A percentile compares a stretch with the other conserved stretches of the same genome.
phyloP scores from a whole-genome alignment of 371 early-diverging fungal genomes.

The Apophysomyces ossiformis region DNA sequence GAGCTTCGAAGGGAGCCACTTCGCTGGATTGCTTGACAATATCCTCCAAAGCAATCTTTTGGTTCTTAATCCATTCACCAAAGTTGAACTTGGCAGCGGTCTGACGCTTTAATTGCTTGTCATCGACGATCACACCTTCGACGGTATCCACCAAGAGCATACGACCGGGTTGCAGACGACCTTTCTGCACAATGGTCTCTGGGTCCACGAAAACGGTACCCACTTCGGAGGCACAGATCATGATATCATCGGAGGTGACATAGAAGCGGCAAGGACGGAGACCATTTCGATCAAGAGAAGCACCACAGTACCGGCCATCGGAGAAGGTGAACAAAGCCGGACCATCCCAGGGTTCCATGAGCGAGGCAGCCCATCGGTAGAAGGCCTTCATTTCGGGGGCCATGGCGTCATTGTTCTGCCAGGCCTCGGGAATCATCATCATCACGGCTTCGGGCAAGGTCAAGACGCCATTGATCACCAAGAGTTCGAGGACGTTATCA shows the following conservation, averaged over 20 bases:
- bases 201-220: conserved; percentile 88
- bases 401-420: conserved; percentile 90
- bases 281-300: conserved; percentile 95
- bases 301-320: conserved; percentile 96
- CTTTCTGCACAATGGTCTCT: conserved; percentile 83
- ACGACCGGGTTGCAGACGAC: conserved; percentile 94
- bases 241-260: conserved; percentile 86
- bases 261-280: conserved; percentile 97
- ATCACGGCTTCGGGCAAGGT: conserved; percentile 95
- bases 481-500: conserved; percentile 94
- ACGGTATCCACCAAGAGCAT: conserved; percentile 96
- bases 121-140: conserved; percentile 90
- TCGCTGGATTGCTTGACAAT: conserved; percentile 41
- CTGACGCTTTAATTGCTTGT: conserved; percentile 82
- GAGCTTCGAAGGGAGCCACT: conserved; percentile 22
- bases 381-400: conserved; percentile 88
- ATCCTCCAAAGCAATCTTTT: conserved; percentile 75
- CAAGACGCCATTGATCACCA: conserved; percentile 89
- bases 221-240: conserved; percentile 98
- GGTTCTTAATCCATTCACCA: conserved; percentile 80
- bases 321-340: conserved; percentile 96
- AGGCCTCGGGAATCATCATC: conserved; percentile 98
- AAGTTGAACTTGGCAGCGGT: conserved; percentile 77
- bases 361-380: conserved; percentile 94
- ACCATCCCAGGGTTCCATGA: conserved; percentile 99